Evolutionary conservation across 1,284 basidiomycete genomes (phyloP), one percentile per base, ranked within the genome.

Genomic region (Marasmius tenuissimus): DNA sequence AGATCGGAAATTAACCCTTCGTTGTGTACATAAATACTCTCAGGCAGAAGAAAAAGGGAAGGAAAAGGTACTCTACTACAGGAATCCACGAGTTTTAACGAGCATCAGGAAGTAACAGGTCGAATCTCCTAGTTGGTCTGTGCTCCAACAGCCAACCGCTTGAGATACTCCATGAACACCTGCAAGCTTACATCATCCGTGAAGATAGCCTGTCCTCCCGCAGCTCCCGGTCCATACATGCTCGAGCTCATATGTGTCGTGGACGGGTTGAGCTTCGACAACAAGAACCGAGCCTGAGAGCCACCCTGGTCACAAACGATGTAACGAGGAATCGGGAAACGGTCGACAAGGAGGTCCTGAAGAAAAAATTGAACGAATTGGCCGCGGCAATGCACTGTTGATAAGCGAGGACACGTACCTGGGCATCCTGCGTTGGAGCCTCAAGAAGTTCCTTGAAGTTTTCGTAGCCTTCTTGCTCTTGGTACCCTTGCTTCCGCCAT

Each of bases 401-500:
- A 14, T 34, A 18, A 54, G 38, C 57, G 58, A 51, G 35, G 54
- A 22, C 42, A 68, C 74, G 55, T 68, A 88, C 87, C 79, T 90
- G 91, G 52, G 91, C 91, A 73, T 93, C 91, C 16, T 80, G 81
- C 39, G 86, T 86, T 0, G 97, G 97, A 16, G 87, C 80, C 71
- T 95, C 94, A 42, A 99, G 84, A 61, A 98, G 80, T 77, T 98
- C 96, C 72, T 96, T 96, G 78, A 99, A 95, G 79, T 98, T 98
- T 75, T 98, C 97, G 69, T 99, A 98, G 39, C 96, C 97, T 72
- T 98, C 97, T 77, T 98, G 96, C 9, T 99, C 96, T 73, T 99
- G 97, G 73, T 99, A 99, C 7, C 96, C 96, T n/a, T 95, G 94
- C 78, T 99, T 98, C 61, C 97, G 87, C 97, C 97, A 99, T 75